A percentile compares a stretch with the other conserved stretches of the same genome.
Conservation (phyloP, 768 basidiomycete genomes). For the Hericium coralloides region DNA sequence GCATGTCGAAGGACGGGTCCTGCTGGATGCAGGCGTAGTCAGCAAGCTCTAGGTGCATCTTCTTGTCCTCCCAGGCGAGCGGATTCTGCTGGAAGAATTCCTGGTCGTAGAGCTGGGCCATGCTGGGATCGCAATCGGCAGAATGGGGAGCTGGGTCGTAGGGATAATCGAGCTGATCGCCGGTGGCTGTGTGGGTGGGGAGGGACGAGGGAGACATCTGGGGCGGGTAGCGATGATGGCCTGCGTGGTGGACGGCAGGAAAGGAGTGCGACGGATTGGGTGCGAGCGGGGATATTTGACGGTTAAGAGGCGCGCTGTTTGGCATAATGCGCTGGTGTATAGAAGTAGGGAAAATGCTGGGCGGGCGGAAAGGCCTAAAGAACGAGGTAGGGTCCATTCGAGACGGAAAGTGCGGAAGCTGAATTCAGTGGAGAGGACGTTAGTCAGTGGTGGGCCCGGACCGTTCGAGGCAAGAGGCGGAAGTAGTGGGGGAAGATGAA, state of each 20-base stretch:
- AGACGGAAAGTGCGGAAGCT: not conserved
- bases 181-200: not conserved
- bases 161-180: not conserved
- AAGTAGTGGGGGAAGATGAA: not conserved
- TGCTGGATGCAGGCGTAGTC: not conserved
- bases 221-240: not conserved
- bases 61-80: not conserved
- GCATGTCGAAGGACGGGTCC: not conserved
- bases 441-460: not conserved
- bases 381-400: not conserved
- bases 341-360: not conserved
- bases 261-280: not conserved
- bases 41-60: not conserved
- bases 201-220: not conserved
- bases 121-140: not conserved
- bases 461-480: not conserved
- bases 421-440: not conserved
- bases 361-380: not conserved
- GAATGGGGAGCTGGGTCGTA: no score
- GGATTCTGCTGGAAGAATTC: not conserved
- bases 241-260: not conserved
- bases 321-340: constrained; percentile 2
- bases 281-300: not conserved
- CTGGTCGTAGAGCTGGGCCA: not conserved
- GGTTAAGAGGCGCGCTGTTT: not conserved